Evolutionary conservation across 1,284 basidiomycete species (phyloP).

Genomic region (Xerocomus amazonicus): DNA sequence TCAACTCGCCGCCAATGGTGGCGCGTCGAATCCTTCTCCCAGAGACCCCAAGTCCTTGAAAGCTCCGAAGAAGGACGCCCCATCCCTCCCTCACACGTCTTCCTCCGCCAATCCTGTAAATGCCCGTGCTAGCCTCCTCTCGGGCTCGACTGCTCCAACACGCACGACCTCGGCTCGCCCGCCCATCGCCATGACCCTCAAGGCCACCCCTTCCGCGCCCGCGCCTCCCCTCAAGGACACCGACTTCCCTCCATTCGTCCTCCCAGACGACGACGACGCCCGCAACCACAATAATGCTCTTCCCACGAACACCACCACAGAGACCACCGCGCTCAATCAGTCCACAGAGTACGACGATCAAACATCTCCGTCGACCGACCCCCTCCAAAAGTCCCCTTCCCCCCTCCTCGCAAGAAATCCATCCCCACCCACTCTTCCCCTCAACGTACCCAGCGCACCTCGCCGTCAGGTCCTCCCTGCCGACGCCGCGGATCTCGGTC

Average conservation of each 20-base stretch:
- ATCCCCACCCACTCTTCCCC: constrained; percentile 44
- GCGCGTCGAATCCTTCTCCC: constrained; percentile 31
- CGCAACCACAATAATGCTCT: constrained; percentile 17
- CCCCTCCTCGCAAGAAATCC: constrained; percentile 19
- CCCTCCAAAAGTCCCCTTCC: constrained; percentile 1
- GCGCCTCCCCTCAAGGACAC: constrained; percentile 72
- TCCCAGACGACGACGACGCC: constrained; percentile 49
- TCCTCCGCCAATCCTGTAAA: constrained; percentile 12
- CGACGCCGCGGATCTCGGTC: constrained; percentile 58
- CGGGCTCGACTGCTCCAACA: constrained; percentile 51
- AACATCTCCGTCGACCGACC: background rate
- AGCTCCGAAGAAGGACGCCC: constrained; percentile 39
- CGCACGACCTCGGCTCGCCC: constrained; percentile 49
- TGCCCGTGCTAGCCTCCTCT: constrained; percentile 47
- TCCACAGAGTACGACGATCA: constrained; percentile 7
- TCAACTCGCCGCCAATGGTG: constrained; percentile 62
- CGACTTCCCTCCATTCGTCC: constrained; percentile 69
- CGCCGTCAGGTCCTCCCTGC: constrained; percentile 34
- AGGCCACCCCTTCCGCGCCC: constrained; percentile 72
- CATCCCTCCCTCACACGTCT: constrained; percentile 10
- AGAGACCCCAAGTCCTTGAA: constrained; percentile 38
- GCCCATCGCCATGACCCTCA: constrained; percentile 62
- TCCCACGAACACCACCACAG: background rate
- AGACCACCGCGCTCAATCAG: background rate
- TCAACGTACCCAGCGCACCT: constrained; percentile 46